Percentiles rank a stretch among this genome's conserved stretches.
Conservation (phyloP, 2,329 filamentous ascomycete species). For the Cadophora gregata region DNA sequence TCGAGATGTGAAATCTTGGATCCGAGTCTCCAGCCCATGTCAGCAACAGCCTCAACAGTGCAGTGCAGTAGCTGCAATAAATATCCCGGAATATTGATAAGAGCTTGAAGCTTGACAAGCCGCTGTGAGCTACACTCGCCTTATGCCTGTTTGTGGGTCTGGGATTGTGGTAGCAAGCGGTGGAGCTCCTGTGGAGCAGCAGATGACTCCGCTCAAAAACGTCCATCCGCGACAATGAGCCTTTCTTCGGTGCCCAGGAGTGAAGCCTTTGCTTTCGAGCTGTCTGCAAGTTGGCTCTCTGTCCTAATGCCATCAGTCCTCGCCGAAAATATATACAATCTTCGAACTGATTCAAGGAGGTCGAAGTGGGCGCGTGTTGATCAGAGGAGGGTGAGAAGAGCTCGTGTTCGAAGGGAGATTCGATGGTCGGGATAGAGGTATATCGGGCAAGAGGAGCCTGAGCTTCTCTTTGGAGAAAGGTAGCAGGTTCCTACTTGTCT, state of each 20-base stretch:
- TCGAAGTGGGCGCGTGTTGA: background rate
- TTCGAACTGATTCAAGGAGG: background rate
- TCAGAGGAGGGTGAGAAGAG: background rate
- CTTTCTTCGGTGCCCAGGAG: conserved; percentile 88
- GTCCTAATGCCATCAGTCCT: background rate
- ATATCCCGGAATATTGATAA: conserved; percentile 3
- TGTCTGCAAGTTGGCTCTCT: conserved; percentile 63
- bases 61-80: background rate
- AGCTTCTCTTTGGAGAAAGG: background rate
- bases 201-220: conserved; percentile 47
- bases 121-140: background rate
- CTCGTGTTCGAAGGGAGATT: background rate
- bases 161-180: background rate
- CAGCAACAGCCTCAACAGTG: background rate
- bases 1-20: background rate
- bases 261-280: conserved; percentile 73
- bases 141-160: too few species aligned
- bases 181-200: background rate
- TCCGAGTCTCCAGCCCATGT: background rate
- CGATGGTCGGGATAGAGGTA: background rate
- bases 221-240: conserved; percentile 93
- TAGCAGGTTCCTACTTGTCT: background rate
- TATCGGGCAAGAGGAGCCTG: background rate
- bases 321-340: background rate
- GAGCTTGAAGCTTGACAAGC: background rate